Conservation (phyloP, 1,284 basidiomycete species). For the Malassezia brasiliensis region DNA sequence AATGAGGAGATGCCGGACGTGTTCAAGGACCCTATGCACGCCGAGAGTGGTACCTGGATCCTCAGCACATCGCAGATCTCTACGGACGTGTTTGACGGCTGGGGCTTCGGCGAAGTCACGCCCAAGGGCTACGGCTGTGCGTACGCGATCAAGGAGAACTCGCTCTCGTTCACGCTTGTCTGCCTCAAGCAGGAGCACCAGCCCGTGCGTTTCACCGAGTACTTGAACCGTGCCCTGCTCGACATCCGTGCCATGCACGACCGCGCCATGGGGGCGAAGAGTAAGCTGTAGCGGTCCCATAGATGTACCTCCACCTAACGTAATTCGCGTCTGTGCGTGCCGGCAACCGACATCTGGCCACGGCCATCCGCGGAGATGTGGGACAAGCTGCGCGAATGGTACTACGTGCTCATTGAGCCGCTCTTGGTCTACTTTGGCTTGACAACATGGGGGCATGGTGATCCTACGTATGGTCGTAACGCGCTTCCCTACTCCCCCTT, state of each 20-base stretch:
- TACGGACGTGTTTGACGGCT: slow-evolving; percentile 73
- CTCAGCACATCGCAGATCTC: slow-evolving; percentile 81
- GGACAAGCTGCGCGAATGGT: slow-evolving; percentile 7
- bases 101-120: slow-evolving; percentile 91
- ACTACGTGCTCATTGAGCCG: slow-evolving; percentile 38
- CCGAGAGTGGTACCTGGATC: slow-evolving; percentile 74
- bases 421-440: slow-evolving; percentile 32
- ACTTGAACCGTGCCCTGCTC: slow-evolving; percentile 46
- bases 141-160: slow-evolving; percentile 78
- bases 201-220: slow-evolving; percentile 52
- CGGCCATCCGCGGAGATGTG: neutral
- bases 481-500: slow-evolving; percentile 25
- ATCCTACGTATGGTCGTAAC: slow-evolving; percentile 40
- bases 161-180: slow-evolving; percentile 87
- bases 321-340: too few relatives aligned
- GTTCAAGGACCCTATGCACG: slow-evolving; percentile 68
- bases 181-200: slow-evolving; percentile 57
- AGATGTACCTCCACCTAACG: neutral
- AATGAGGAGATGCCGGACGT: slow-evolving; percentile 69
- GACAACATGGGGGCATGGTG: slow-evolving; percentile 27
- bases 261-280: slow-evolving; percentile 25
- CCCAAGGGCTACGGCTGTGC: slow-evolving; percentile 85
- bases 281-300: slow-evolving; percentile 2
- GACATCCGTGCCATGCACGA: slow-evolving; percentile 47
- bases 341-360: too few relatives aligned